These are phyloP conservation scores for Jaapia argillacea DNA, from an alignment of 768 basidiomycete species.

Conservation along the genomic window DNA sequence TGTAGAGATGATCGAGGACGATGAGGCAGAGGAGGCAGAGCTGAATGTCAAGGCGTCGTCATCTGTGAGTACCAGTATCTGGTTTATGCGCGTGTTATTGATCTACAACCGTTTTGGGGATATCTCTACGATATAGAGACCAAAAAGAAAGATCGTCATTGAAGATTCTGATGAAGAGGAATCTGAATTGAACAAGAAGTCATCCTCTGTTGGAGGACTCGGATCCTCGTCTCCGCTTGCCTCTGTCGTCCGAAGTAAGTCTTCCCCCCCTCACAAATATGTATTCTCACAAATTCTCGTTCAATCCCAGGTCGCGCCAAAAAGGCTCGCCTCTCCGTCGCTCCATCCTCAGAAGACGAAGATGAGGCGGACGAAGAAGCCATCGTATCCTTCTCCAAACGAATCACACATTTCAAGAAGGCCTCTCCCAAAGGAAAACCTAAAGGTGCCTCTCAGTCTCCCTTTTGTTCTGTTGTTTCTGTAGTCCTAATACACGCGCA, in stretches of 20 bases:
- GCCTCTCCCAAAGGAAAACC: slow-evolving; percentile 45
- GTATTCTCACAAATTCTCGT: too few species aligned
- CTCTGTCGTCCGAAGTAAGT: slow-evolving; percentile 11
- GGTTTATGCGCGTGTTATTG: too few species aligned
- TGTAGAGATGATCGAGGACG: slow-evolving; percentile 55
- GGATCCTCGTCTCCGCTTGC: slow-evolving; percentile 19
- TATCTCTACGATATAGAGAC: too few species aligned
- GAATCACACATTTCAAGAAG: slow-evolving; percentile 57
- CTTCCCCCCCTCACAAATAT: slow-evolving; percentile 19
- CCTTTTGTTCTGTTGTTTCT: background rate
- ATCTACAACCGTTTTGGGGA: too few species aligned
- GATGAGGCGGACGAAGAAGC: slow-evolving; percentile 30
- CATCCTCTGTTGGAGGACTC: too few species aligned
- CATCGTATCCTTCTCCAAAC: slow-evolving; percentile 40
- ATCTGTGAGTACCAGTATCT: background rate
- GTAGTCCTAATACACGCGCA: background rate
- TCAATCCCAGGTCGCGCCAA: slow-evolving; percentile 44
- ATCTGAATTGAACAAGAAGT: slow-evolving; percentile 7
- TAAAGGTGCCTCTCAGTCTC: slow-evolving; percentile 20
- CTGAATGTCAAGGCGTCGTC: slow-evolving; percentile 2
- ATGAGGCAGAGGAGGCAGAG: slow-evolving; percentile 31
- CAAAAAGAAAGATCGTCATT: slow-evolving; percentile 62
- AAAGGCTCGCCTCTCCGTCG: slow-evolving; percentile 47
- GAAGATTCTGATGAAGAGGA: slow-evolving; percentile 67
- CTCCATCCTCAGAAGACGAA: slow-evolving; percentile 36